A percentile compares a stretch with the other conserved stretches of the same genome.
Conservation (phyloP, 345 rosid genomes). For the Murraya paniculata region DNA sequence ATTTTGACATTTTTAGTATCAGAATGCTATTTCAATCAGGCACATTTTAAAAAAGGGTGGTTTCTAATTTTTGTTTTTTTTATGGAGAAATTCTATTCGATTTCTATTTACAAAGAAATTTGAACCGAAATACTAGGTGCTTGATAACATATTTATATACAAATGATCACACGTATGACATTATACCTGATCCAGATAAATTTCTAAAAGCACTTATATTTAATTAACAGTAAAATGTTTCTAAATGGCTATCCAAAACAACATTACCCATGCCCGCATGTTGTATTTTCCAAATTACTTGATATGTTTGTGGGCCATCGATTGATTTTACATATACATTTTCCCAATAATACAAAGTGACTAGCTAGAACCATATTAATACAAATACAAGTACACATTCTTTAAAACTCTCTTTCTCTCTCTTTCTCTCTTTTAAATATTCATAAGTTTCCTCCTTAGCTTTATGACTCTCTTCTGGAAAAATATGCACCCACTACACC, state of each 20-base stretch:
- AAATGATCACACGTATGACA: too few species aligned
- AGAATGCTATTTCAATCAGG: not conserved
- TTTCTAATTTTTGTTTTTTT: too few species aligned
- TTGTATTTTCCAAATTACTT: constrained; percentile 15
- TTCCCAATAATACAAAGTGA: constrained; percentile 3
- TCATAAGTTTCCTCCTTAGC: not conserved
- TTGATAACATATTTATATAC: too few species aligned
- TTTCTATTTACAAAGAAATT: too few species aligned
- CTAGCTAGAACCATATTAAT: not conserved
- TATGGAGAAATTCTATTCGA: too few species aligned
- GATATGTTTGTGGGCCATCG: constrained; percentile 18
- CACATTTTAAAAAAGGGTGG: too few species aligned
- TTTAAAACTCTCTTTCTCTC: constrained; percentile 5
- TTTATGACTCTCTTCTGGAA: not conserved
- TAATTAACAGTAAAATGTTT: not conserved
- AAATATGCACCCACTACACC: not conserved
- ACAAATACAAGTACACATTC: not conserved
- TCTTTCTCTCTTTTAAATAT: not conserved
- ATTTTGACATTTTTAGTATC: too few species aligned
- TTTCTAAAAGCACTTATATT: not conserved
- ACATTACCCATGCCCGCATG: not conserved
- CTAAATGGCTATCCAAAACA: constrained; percentile 10
- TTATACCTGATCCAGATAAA: too few species aligned
- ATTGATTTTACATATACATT: constrained; percentile 11
- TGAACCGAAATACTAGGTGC: too few species aligned